Evolutionary conservation across 139 green algal species (phyloP).

Genomic region (Tetradesmus lagerheimii): DNA sequence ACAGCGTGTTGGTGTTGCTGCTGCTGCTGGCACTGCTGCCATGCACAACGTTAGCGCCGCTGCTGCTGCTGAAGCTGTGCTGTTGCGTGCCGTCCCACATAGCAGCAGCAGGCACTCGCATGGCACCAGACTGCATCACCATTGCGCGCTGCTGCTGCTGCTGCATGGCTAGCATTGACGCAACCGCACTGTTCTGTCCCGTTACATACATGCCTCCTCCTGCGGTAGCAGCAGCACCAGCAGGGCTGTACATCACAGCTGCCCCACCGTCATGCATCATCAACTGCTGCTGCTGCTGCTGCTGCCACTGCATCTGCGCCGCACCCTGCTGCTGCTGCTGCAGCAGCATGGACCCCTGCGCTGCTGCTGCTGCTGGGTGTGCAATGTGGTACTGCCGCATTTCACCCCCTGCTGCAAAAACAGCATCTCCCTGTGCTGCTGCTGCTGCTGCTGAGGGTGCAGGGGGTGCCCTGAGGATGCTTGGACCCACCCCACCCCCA

Average conservation of each 20-base stretch:
- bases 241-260: neutral
- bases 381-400: neutral
- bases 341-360: neutral
- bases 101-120: neutral
- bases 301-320: neutral
- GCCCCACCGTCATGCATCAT: neutral
- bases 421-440: neutral
- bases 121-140: neutral
- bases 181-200: neutral
- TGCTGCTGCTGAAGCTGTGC: constrained; percentile 1
- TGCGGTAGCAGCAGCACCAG: neutral
- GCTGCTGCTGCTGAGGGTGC: neutral
- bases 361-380: neutral
- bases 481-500: neutral
- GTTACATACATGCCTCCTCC: neutral
- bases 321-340: neutral
- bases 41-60: neutral
- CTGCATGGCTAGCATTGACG: neutral
- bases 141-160: constrained; percentile 2
- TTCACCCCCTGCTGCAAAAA: too few species aligned
- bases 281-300: neutral
- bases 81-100: neutral
- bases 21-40: neutral
- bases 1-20: neutral
- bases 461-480: neutral